Conservation (phyloP, 164 flowering plant genomes). For the Kingdonia uniflora region DNA sequence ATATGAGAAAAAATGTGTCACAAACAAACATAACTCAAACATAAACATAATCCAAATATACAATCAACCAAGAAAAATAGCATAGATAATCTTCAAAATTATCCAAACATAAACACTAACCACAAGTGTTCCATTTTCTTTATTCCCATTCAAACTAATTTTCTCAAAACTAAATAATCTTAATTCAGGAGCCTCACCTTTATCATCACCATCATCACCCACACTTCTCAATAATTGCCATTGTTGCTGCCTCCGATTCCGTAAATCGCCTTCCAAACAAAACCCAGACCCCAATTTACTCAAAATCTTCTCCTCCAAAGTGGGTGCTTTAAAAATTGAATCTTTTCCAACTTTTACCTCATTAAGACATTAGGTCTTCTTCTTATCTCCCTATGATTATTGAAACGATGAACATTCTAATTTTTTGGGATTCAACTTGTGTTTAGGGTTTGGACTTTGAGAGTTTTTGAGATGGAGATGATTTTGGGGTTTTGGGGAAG, state of each 20-base stretch:
- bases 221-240: neutral
- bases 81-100: too few species aligned
- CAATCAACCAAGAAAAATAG: too few species aligned
- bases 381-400: conserved; percentile 11
- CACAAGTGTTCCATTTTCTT: conserved; percentile 19
- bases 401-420: conserved; percentile 11
- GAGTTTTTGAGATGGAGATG: conserved; percentile 21
- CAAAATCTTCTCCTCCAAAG: too few species aligned
- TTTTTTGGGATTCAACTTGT: conserved; percentile 15
- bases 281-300: conserved; percentile 9
- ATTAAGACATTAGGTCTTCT: conserved; percentile 8
- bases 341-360: conserved; percentile 23
- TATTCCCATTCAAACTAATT: neutral
- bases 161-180: too few species aligned
- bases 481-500: conserved; percentile 29
- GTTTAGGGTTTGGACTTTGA: conserved; percentile 18
- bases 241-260: conserved; percentile 4
- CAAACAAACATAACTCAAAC: too few species aligned
- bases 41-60: too few species aligned
- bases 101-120: too few species aligned
- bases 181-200: conserved; percentile 19
- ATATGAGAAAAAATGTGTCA: too few species aligned
- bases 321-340: neutral
- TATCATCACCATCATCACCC: neutral
- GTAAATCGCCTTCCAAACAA: neutral